Evolutionary conservation across 768 basidiomycete genomes (phyloP).

Genomic region (Wakefieldia striispora): DNA sequence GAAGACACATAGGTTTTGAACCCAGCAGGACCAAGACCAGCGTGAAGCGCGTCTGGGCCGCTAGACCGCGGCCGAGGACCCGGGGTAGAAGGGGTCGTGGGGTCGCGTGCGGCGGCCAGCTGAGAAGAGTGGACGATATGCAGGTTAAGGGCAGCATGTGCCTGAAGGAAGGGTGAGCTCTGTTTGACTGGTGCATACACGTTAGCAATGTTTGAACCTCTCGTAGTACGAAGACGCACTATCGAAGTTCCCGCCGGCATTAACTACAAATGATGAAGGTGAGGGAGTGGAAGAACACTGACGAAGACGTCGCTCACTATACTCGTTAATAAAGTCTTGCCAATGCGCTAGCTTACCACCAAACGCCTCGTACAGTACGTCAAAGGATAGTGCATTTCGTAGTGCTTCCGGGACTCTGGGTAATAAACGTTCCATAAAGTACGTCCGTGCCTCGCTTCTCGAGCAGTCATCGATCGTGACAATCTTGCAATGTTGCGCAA

Average conservation of each 20-base stretch:
- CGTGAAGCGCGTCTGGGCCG: constrained; percentile 51
- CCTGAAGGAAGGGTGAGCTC: constrained; percentile 82
- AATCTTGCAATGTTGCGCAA: constrained; percentile 85
- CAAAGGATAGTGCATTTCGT: constrained; percentile 58
- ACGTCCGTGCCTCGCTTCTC: constrained; percentile 65
- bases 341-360: constrained; percentile 85
- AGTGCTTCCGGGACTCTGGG: constrained; percentile 70
- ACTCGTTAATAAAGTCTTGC: constrained; percentile 77
- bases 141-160: constrained; percentile 77
- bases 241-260: constrained; percentile 68
- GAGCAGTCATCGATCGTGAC: constrained; percentile 80
- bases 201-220: constrained; percentile 5
- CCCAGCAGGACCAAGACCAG: constrained; percentile 57
- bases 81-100: constrained; percentile 31
- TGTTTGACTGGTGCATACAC: constrained; percentile 54
- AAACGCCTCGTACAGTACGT: constrained; percentile 72
- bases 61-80: constrained; percentile 35
- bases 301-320: constrained; percentile 38
- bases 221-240: constrained; percentile 42
- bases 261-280: constrained; percentile 46
- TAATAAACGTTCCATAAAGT: constrained; percentile 61
- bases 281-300: not conserved
- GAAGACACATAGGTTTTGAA: constrained; percentile 52
- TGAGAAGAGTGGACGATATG: constrained; percentile 86
- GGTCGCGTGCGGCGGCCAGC: constrained; percentile 38